Evolutionary conservation across 2,329 filamentous ascomycete species (phyloP).

Genomic region (Zymoseptoria brevis): DNA sequence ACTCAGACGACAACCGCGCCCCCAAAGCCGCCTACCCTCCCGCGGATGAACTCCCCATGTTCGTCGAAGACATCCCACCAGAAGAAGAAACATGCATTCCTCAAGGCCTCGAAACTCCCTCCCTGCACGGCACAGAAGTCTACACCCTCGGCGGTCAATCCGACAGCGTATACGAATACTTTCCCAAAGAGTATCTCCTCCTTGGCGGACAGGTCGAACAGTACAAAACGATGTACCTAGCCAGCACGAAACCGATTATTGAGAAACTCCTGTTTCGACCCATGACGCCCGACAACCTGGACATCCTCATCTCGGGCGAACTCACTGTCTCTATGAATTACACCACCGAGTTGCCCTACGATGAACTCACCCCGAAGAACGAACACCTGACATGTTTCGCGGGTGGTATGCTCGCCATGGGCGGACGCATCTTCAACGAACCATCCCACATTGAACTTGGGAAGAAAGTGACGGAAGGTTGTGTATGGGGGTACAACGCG

Average conservation of each 20-base stretch:
- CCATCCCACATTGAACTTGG: conserved; percentile 44
- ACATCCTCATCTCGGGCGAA: conserved; percentile 68
- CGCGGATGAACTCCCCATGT: background rate
- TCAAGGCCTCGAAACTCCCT: conserved; percentile 50
- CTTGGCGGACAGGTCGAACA: conserved; percentile 66
- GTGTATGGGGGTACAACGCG: conserved; percentile 47
- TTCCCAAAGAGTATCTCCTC: conserved; percentile 61
- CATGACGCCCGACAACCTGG: conserved; percentile 58
- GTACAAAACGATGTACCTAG: conserved; percentile 65
- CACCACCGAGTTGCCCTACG: conserved; percentile 30
- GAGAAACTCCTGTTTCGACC: conserved; percentile 71
- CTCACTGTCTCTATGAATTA: conserved; percentile 36
- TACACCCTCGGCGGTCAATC: conserved; percentile 50
- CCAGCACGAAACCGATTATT: conserved; percentile 58
- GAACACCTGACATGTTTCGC: conserved; percentile 49
- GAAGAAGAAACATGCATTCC: conserved; percentile 14
- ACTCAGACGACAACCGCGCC: background rate
- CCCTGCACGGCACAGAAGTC: conserved; percentile 39
- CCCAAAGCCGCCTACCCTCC: background rate
- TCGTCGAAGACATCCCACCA: background rate
- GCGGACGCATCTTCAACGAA: conserved; percentile 44
- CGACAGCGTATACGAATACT: conserved; percentile 51
- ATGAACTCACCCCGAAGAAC: conserved; percentile 36
- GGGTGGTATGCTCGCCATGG: conserved; percentile 49
- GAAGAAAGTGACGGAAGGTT: conserved; percentile 46